phyloP scores from a whole-genome alignment of 176 grass and related monocot species.

The Ensete ventricosum region DNA sequence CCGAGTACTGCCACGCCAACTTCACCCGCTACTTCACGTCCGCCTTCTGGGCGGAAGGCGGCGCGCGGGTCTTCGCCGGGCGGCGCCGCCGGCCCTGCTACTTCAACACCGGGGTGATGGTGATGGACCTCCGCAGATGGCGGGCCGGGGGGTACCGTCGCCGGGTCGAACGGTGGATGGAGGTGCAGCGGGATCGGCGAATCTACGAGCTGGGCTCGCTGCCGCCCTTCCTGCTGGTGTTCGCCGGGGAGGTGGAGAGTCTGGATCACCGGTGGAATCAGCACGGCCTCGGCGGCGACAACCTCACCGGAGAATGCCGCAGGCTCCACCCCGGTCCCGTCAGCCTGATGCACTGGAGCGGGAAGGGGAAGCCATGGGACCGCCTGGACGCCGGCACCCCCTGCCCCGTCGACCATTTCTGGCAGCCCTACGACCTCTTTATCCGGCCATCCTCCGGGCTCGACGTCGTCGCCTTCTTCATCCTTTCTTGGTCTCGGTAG shows the following conservation, averaged over 20 bases:
- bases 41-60: constrained; percentile 59
- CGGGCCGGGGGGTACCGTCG: constrained; percentile 16
- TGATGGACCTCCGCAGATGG: constrained; percentile 65
- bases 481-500: too few relatives aligned
- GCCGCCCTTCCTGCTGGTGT: constrained; percentile 59
- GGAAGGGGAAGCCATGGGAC: constrained; percentile 73
- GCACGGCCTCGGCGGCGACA: constrained; percentile 73
- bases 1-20: constrained; percentile 97
- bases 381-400: constrained; percentile 57
- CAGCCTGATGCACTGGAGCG: constrained; percentile 81
- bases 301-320: constrained; percentile 60
- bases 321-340: constrained; percentile 54
- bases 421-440: too few relatives aligned
- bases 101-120: constrained; percentile 98
- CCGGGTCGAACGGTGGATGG: constrained; percentile 64
- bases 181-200: constrained; percentile 50
- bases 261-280: constrained; percentile 69
- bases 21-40: constrained; percentile 83
- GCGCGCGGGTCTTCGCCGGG: constrained; percentile 35
- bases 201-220: constrained; percentile 73
- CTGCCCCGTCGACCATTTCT: constrained; percentile 41
- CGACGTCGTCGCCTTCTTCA: too few relatives aligned
- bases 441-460: too few relatives aligned
- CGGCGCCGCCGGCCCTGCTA: constrained; percentile 64
- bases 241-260: constrained; percentile 67